Evolutionary conservation across 2,329 filamentous ascomycete species (phyloP).

Genomic region (Aspergillus puulaauensis): DNA sequence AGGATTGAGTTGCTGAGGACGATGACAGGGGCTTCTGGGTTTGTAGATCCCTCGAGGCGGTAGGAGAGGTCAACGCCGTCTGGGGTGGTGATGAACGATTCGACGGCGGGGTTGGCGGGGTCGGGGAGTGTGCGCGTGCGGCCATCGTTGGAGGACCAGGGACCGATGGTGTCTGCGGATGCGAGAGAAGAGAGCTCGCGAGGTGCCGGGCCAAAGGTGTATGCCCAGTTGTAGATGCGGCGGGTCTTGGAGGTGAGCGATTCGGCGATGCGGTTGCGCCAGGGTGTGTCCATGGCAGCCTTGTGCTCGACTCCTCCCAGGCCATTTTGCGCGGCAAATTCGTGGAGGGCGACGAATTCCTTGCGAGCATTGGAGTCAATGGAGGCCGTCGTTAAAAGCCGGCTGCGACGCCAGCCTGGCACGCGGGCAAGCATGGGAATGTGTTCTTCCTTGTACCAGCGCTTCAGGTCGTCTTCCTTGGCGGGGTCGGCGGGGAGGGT

Average conservation of each 20-base stretch:
- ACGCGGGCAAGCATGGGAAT: constrained; percentile 69
- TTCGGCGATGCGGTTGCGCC: constrained; percentile 59
- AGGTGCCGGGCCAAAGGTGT: constrained; percentile 74
- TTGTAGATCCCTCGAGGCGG: constrained; percentile 69
- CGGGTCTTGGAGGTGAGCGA: constrained; percentile 58
- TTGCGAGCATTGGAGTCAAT: constrained; percentile 58
- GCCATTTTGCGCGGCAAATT: constrained; percentile 68
- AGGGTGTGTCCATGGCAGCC: constrained; percentile 62
- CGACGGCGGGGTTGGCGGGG: constrained; percentile 53
- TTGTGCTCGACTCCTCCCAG: constrained; percentile 64
- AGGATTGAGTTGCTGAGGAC: constrained; percentile 80
- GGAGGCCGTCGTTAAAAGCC: constrained; percentile 66
- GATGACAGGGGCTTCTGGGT: constrained; percentile 67
- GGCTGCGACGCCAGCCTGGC: constrained; percentile 74
- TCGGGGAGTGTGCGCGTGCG: constrained; percentile 54
- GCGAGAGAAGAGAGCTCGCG: constrained; percentile 63
- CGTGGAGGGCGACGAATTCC: constrained; percentile 68
- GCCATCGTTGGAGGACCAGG: constrained; percentile 57
- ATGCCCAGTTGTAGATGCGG: constrained; percentile 70
- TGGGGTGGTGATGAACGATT: constrained; percentile 65
- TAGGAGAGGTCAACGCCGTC: constrained; percentile 72
- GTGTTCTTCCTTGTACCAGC: constrained; percentile 77
- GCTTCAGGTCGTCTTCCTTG: constrained; percentile 56
- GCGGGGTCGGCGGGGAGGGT: constrained; percentile 58
- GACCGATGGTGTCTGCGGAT: constrained; percentile 47